Conservation (phyloP, 148 eudicot genomes). For the Amaranthus cruentus region DNA sequence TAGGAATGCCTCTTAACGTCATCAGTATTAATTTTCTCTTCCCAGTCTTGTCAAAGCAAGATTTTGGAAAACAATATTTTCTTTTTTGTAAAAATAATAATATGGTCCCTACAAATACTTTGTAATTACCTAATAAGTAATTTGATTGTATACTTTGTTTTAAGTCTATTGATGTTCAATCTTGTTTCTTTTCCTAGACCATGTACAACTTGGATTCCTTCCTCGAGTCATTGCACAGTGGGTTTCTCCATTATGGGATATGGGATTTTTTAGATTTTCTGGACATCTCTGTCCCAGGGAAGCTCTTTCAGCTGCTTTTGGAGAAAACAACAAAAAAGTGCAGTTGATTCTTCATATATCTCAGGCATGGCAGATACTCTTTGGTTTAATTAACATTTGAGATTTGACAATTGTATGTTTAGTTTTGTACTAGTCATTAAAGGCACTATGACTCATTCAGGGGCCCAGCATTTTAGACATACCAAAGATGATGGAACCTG, state of each 20-base stretch:
- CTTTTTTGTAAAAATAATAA: neutral
- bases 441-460: slow-evolving; percentile 36
- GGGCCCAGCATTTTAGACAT: slow-evolving; percentile 55
- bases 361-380: slow-evolving; percentile 41
- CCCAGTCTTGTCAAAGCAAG: neutral
- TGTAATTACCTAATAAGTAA: neutral
- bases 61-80: neutral
- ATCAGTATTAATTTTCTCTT: neutral
- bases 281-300: slow-evolving; percentile 63
- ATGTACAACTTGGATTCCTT: slow-evolving; percentile 81
- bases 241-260: slow-evolving; percentile 84
- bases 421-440: slow-evolving; percentile 8
- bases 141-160: neutral
- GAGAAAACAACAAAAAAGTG: slow-evolving; percentile 63
- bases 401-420: slow-evolving; percentile 4
- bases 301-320: slow-evolving; percentile 76
- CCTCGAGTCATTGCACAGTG: slow-evolving; percentile 79
- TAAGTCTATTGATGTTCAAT: neutral
- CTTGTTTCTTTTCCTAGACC: slow-evolving; percentile 39
- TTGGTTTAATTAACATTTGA: neutral
- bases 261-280: slow-evolving; percentile 55
- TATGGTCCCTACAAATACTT: neutral
- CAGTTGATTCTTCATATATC: slow-evolving; percentile 53
- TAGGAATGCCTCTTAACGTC: neutral
- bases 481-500: slow-evolving; percentile 36